A percentile compares a stretch with the other conserved stretches of the same genome.
Conservation (phyloP, 192 early-diverging fungal genomes). For the Chytriomyces hyalinus region DNA sequence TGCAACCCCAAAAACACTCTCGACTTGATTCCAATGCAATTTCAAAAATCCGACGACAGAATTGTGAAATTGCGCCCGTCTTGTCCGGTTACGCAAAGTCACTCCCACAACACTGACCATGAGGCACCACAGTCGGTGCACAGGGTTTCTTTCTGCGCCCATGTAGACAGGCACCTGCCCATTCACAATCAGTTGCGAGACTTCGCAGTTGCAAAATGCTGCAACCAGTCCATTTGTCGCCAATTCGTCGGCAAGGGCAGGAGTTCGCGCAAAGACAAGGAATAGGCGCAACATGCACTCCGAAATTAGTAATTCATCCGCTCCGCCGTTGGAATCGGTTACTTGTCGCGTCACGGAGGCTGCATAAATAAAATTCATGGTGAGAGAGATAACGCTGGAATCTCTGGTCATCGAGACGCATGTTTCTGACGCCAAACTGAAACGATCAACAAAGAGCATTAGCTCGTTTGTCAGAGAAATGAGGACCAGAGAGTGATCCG, state of each 20-base stretch:
- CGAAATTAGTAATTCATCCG: background rate
- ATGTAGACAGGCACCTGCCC: conserved; percentile 7
- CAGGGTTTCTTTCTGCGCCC: conserved; percentile 31
- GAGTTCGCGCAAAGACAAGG: conserved; percentile 15
- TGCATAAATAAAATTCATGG: conserved; percentile 11
- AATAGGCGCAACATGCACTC: conserved; percentile 6
- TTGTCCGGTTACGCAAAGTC: conserved; percentile 17
- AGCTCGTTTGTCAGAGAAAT: conserved; percentile 19
- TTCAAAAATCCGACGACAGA: conserved; percentile 48
- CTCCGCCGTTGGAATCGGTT: background rate
- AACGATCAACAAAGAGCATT: conserved; percentile 5
- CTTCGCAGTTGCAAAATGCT: conserved; percentile 27
- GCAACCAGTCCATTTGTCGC: conserved; percentile 39
- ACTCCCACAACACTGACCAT: conserved; percentile 41
- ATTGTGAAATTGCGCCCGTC: background rate
- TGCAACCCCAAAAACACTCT: conserved; percentile 11
- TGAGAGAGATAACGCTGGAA: conserved; percentile 8
- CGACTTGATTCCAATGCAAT: conserved; percentile 46
- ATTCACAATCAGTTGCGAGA: conserved; percentile 40
- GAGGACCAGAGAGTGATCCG: conserved; percentile 8
- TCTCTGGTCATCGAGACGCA: background rate
- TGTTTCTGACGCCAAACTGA: background rate
- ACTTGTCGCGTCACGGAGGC: background rate
- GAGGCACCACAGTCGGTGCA: conserved; percentile 55
- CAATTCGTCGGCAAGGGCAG: background rate